A percentile compares a stretch with the other conserved stretches of the same genome.
phyloP scores from a whole-genome alignment of 1,284 basidiomycete genomes.

The Moesziomyces aphidis region DNA sequence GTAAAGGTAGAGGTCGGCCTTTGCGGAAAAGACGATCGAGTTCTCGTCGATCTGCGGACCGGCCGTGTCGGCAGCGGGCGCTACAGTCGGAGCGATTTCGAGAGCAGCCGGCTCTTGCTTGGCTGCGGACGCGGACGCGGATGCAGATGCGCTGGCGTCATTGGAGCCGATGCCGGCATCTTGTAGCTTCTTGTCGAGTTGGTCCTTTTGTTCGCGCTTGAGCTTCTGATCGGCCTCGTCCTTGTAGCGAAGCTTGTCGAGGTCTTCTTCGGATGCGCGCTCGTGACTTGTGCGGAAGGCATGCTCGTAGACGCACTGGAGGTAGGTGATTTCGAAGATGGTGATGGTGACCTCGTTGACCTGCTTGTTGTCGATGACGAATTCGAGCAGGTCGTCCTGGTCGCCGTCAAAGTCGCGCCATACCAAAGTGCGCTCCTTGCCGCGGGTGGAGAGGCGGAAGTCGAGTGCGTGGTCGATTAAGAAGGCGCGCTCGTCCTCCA shows the following conservation, averaged over 20 bases:
- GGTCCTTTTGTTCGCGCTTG: slow-evolving; percentile 21
- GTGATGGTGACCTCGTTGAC: slow-evolving; percentile 85
- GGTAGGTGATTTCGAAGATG: slow-evolving; percentile 90
- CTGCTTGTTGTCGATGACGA: slow-evolving; percentile 73
- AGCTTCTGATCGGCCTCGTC: slow-evolving; percentile 33
- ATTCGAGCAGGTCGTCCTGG: slow-evolving; percentile 80
- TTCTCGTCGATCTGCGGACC: slow-evolving; percentile 30
- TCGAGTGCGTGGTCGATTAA: slow-evolving; percentile 88
- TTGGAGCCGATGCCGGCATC: slow-evolving; percentile 20
- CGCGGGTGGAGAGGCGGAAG: slow-evolving; percentile 71
- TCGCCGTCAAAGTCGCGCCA: slow-evolving; percentile 78
- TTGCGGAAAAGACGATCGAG: slow-evolving; percentile 39
- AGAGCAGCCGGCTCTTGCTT: slow-evolving; percentile 13
- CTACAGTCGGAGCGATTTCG: slow-evolving; percentile 22
- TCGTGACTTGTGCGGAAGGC: slow-evolving; percentile 61
- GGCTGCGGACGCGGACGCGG: slow-evolving; percentile 4
- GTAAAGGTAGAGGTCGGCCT: slow-evolving; percentile 77
- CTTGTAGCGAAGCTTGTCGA: slow-evolving; percentile 67
- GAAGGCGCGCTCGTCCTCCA: slow-evolving; percentile 86
- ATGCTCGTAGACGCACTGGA: slow-evolving; percentile 89
- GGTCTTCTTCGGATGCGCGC: slow-evolving; percentile 63
- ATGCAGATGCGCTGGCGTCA: background rate
- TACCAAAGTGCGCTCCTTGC: slow-evolving; percentile 53
- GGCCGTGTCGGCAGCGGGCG: slow-evolving; percentile 33
- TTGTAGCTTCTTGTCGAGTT: slow-evolving; percentile 40